Evolutionary conservation across 23 red algal species (phyloP).

Genomic region (Gracilaria gracilis): DNA sequence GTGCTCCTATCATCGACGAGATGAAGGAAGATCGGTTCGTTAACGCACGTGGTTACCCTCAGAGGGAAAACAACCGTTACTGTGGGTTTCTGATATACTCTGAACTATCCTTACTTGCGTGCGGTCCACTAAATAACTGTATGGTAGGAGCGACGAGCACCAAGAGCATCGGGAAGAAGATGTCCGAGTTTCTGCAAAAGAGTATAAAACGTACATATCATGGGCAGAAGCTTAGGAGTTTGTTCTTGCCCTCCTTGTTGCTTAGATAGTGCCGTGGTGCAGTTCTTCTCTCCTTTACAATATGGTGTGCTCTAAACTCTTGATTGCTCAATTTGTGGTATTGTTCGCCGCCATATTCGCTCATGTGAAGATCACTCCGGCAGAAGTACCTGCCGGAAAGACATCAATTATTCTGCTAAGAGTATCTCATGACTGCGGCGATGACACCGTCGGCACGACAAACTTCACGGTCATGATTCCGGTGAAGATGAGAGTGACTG

Average conservation of each 20-base stretch:
- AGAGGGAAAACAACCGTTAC: too few relatives aligned
- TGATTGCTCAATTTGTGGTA: not conserved
- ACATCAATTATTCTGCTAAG: constrained; percentile 42
- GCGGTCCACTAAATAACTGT: not conserved
- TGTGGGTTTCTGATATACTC: not conserved
- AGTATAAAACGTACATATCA: not conserved
- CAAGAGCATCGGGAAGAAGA: not conserved
- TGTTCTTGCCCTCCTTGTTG: not conserved
- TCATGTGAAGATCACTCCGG: constrained; percentile 54
- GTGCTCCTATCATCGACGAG: too few relatives aligned
- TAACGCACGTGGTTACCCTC: too few relatives aligned
- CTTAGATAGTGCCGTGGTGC: not conserved
- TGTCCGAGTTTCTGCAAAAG: not conserved
- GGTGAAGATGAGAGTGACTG: constrained; percentile 35
- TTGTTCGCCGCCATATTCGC: not conserved
- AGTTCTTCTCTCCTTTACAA: not conserved
- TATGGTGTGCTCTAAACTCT: not conserved
- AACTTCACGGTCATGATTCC: constrained; percentile 73
- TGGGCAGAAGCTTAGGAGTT: not conserved
- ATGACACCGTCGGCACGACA: constrained; percentile 74
- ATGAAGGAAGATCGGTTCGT: too few relatives aligned
- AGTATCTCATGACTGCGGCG: constrained; percentile 77
- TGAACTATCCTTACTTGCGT: not conserved
- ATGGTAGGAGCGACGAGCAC: not conserved
- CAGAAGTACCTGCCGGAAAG: constrained; percentile 28